These are phyloP conservation scores for Tricholoma bakamatsutake DNA, from an alignment of 768 basidiomycete genomes.

Conservation along the genomic window DNA sequence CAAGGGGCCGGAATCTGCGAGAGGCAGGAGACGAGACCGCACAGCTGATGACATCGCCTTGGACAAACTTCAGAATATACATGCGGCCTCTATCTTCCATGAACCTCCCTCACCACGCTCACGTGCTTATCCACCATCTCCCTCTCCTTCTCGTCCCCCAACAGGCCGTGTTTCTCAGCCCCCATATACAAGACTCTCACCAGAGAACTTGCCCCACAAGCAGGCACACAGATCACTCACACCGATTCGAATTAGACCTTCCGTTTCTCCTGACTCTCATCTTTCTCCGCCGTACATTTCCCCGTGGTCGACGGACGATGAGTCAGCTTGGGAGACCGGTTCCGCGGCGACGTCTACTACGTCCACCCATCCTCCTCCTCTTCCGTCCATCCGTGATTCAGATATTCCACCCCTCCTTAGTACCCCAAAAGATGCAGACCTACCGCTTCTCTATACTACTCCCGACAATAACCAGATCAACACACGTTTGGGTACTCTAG, in stretches of 20 bases:
- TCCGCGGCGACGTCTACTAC: constrained; percentile 60
- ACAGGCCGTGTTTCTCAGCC: constrained; percentile 28
- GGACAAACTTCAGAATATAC: constrained; percentile 20
- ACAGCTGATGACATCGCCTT: constrained; percentile 25
- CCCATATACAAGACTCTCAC: constrained; percentile 13
- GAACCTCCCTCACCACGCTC: constrained; percentile 36
- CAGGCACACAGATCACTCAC: constrained; percentile 31
- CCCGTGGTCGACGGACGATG: constrained; percentile 73
- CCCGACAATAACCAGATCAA: not conserved
- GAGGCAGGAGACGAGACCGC: constrained; percentile 62
- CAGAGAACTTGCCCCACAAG: constrained; percentile 13
- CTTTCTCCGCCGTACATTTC: constrained; percentile 37
- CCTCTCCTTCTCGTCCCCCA: constrained; percentile 46
- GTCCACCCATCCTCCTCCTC: constrained; percentile 36
- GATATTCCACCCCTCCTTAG: constrained; percentile 1
- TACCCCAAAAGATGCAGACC: constrained; percentile 1
- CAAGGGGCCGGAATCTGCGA: constrained; percentile 35
- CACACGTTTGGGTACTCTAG: not conserved
- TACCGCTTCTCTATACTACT: constrained; percentile 3
- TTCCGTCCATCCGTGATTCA: constrained; percentile 12
- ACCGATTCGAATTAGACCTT: constrained; percentile 27
- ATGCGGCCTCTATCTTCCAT: constrained; percentile 23
- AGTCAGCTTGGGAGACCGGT: constrained; percentile 70
- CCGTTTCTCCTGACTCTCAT: constrained; percentile 21
- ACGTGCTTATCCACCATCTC: constrained; percentile 48